These are phyloP conservation scores for Amanita molliuscula DNA, from an alignment of 768 basidiomycete genomes.

Conservation along the genomic window DNA sequence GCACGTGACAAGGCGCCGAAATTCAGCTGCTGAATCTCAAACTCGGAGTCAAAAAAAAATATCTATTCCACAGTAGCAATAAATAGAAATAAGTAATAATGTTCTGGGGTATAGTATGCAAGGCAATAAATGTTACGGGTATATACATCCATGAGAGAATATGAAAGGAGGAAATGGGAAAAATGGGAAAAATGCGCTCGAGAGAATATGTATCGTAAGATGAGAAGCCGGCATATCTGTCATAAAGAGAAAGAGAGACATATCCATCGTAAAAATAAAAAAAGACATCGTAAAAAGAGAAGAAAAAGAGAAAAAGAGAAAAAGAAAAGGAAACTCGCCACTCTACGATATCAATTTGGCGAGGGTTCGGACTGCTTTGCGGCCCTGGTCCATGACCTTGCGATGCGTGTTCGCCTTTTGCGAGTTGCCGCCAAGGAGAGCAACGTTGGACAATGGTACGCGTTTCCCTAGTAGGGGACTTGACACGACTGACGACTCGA, in stretches of 20 bases:
- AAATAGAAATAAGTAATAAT: neutral
- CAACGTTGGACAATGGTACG: neutral
- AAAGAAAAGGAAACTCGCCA: neutral
- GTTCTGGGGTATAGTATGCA: neutral
- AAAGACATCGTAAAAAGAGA: neutral
- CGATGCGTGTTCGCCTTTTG: neutral
- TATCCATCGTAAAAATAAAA: neutral
- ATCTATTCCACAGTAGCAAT: neutral
- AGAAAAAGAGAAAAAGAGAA: neutral
- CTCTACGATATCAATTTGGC: neutral
- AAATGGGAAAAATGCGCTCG: neutral
- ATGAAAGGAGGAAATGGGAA: neutral
- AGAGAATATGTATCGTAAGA: neutral
- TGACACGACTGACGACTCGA: neutral
- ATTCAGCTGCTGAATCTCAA: too few species aligned
- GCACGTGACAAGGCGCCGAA: neutral
- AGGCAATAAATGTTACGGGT: neutral
- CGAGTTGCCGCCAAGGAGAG: neutral
- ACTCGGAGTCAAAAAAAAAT: neutral
- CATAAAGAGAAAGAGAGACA: neutral
- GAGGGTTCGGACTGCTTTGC: neutral
- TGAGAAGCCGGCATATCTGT: too few species aligned
- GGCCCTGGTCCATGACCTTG: neutral
- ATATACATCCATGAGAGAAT: neutral
- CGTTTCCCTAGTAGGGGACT: neutral